Conservation (phyloP, 768 basidiomycete species). For the Rhodotorula kratochvilovae region DNA sequence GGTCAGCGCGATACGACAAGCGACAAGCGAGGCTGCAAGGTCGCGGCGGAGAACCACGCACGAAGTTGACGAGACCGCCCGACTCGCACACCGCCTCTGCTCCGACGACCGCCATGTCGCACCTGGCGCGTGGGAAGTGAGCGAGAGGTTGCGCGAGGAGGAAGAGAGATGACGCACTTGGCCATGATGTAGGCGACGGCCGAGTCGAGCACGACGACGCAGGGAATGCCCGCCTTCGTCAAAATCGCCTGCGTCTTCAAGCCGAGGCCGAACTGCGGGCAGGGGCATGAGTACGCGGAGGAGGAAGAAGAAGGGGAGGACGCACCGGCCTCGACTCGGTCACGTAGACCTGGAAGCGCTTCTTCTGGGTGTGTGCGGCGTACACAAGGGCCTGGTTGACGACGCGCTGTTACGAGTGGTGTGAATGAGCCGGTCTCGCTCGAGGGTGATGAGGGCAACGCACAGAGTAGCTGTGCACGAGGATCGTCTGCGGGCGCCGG, state of each 20-base stretch:
- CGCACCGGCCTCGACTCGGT: conserved; percentile 87
- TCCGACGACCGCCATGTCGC: conserved; percentile 73
- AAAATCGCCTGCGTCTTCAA: conserved; percentile 85
- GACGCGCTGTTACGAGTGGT: conserved; percentile 56
- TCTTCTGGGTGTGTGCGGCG: conserved; percentile 74
- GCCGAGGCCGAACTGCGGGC: conserved; percentile 51
- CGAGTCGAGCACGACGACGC: conserved; percentile 89
- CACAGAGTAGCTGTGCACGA: conserved; percentile 87
- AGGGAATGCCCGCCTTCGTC: conserved; percentile 84
- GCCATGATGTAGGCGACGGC: conserved; percentile 98
- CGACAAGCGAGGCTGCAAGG: too few relatives aligned
- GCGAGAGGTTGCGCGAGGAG: neutral
- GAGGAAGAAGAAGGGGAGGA: conserved; percentile 48
- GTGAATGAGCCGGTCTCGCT: neutral
- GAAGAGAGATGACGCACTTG: conserved; percentile 47
- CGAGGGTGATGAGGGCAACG: neutral
- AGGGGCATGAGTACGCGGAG: neutral
- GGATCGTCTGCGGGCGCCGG: conserved; percentile 58
- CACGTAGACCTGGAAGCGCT: conserved; percentile 94
- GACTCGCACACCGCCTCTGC: conserved; percentile 98
- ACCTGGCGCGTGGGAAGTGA: conserved; percentile 44
- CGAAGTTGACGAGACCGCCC: conserved; percentile 80
- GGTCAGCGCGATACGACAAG: conserved; percentile 38
- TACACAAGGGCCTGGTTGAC: conserved; percentile 82
- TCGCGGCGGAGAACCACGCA: too few relatives aligned